These are phyloP conservation scores for Aurinia saxatilis DNA, from an alignment of 345 rosid species.

Conservation along the genomic window DNA sequence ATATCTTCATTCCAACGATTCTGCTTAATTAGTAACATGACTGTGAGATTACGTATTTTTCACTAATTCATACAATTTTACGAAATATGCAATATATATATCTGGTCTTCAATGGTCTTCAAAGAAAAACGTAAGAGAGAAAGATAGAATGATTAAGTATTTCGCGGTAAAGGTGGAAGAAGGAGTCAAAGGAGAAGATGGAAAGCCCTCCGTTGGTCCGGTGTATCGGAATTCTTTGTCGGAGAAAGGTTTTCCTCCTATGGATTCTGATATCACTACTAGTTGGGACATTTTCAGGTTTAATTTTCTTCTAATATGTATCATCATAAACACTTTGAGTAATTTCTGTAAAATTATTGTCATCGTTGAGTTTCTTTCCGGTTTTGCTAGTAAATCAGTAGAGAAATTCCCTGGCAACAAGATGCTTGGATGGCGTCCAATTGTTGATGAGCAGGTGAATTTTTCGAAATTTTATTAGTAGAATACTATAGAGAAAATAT, in stretches of 20 bases:
- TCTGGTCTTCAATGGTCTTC: not conserved
- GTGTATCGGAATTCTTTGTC: slow-evolving; percentile 68
- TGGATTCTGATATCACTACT: slow-evolving; percentile 40
- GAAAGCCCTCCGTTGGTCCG: slow-evolving; percentile 85
- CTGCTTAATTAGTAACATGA: not conserved
- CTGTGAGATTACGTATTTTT: not conserved
- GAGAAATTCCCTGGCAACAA: slow-evolving; percentile 51
- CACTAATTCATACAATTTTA: not conserved
- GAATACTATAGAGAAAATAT: not conserved
- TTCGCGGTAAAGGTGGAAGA: slow-evolving; percentile 73
- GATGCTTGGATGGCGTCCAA: slow-evolving; percentile 92
- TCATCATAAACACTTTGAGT: not conserved
- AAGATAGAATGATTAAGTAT: slow-evolving; percentile 48
- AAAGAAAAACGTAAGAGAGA: not conserved
- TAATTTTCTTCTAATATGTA: not conserved
- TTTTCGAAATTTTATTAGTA: not conserved
- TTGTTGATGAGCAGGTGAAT: slow-evolving; percentile 61
- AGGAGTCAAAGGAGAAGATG: slow-evolving; percentile 63
- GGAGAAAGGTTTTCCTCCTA: slow-evolving; percentile 55
- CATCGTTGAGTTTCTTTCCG: not conserved
- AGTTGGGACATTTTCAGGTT: slow-evolving; percentile 92
- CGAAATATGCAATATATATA: not conserved
- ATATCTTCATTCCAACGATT: slow-evolving; percentile 3
- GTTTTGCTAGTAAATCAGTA: slow-evolving; percentile 45
- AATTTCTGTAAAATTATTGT: not conserved